A percentile compares a stretch with the other conserved stretches of the same genome.
phyloP scores from a whole-genome alignment of 352 stramenopile genomes.

The Pythium brassicae region DNA sequence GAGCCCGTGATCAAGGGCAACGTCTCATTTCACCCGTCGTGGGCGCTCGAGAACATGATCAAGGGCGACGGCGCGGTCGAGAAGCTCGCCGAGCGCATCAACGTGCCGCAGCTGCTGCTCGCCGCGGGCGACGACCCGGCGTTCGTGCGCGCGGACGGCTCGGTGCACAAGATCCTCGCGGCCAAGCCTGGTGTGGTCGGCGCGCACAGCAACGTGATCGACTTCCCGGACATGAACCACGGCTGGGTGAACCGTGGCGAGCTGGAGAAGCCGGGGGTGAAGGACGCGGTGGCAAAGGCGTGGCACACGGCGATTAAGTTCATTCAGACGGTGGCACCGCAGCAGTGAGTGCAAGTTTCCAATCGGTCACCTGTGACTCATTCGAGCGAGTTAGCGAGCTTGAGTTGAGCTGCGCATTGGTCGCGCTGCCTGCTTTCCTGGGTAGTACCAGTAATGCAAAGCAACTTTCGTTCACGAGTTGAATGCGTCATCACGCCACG shows the following conservation, averaged over 20 bases:
- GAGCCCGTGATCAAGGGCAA: constrained; percentile 19
- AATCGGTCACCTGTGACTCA: too few relatives aligned
- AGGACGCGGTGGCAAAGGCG: constrained; percentile 32
- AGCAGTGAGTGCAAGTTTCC: not conserved
- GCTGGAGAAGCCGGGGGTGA: constrained; percentile 28
- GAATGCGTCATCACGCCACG: too few relatives aligned
- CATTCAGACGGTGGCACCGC: constrained; percentile 25
- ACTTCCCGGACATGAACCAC: constrained; percentile 45
- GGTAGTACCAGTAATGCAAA: too few relatives aligned
- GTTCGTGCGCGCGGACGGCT: constrained; percentile 25
- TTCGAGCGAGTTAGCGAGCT: too few relatives aligned
- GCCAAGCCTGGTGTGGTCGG: constrained; percentile 3
- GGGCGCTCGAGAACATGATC: constrained; percentile 28
- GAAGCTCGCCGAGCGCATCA: constrained; percentile 32
- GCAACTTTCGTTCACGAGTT: too few relatives aligned
- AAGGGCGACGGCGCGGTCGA: constrained; percentile 26
- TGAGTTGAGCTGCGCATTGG: too few relatives aligned
- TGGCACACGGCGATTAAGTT: constrained; percentile 33
- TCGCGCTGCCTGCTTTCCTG: too few relatives aligned
- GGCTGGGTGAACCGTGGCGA: constrained; percentile 61
- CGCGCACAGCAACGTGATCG: constrained; percentile 22
- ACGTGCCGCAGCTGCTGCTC: constrained; percentile 38
- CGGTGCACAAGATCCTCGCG: constrained; percentile 38
- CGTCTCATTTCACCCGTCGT: constrained; percentile 26
- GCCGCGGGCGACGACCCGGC: constrained; percentile 36